A percentile compares a stretch with the other conserved stretches of the same genome.
phyloP scores from a whole-genome alignment of 768 basidiomycete species.

The Phlegmacium glaucopus region DNA sequence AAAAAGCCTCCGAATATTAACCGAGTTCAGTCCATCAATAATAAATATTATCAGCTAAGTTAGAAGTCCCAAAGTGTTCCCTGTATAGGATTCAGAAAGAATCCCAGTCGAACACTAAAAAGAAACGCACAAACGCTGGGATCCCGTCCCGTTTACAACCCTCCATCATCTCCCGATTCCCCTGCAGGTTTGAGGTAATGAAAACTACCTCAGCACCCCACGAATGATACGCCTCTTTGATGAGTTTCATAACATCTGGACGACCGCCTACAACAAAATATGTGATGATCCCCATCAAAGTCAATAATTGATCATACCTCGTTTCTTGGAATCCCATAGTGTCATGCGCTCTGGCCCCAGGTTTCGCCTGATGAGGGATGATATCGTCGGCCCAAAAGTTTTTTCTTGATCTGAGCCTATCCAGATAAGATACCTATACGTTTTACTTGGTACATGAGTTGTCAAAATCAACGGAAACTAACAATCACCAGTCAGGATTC shows the following conservation, averaged over 20 bases:
- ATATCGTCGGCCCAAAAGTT: constrained; percentile 81
- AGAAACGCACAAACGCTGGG: constrained; percentile 56
- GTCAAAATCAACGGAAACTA: background rate
- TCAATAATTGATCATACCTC: constrained; percentile 36
- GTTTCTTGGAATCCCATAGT: constrained; percentile 76
- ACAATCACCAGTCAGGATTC: constrained; percentile 46
- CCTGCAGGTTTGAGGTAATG: constrained; percentile 76
- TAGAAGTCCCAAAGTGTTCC: constrained; percentile 76
- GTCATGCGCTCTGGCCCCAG: constrained; percentile 67
- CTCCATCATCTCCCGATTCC: constrained; percentile 81
- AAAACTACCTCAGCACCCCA: constrained; percentile 84
- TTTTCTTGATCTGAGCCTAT: constrained; percentile 83
- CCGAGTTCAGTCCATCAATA: too few relatives aligned
- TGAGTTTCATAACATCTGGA: constrained; percentile 75
- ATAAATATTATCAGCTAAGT: constrained; percentile 12
- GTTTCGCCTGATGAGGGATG: constrained; percentile 63
- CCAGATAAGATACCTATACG: constrained; percentile 73
- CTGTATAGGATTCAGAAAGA: too few relatives aligned
- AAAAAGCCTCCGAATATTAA: too few relatives aligned
- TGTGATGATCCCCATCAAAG: background rate
- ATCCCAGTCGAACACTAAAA: too few relatives aligned
- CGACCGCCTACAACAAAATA: constrained; percentile 46
- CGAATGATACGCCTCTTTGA: constrained; percentile 67
- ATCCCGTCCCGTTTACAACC: constrained; percentile 71
- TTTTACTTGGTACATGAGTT: background rate